These are phyloP conservation scores for Xylaria multiplex DNA, from an alignment of 2,329 filamentous ascomycete genomes.

Conservation along the genomic window DNA sequence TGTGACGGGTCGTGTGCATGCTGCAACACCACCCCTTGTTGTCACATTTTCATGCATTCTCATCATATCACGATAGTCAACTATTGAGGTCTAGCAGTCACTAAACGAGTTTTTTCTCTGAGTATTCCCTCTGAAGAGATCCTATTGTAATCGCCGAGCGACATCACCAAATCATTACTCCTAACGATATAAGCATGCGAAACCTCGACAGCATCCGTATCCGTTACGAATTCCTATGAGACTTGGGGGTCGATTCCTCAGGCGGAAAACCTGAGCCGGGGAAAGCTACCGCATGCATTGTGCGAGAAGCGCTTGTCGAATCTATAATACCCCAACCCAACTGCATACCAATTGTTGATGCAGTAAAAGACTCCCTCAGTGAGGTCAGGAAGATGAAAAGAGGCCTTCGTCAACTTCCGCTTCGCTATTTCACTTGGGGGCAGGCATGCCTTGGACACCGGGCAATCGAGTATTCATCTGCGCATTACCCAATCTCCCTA, in stretches of 20 bases:
- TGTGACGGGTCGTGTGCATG: conserved; percentile 6
- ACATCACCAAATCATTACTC: not conserved
- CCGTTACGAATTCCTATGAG: not conserved
- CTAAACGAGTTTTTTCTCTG: no score
- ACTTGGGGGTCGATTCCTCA: no score
- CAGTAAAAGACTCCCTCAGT: no score
- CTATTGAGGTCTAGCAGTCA: not conserved
- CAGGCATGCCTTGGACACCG: not conserved
- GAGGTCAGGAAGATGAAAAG: not conserved
- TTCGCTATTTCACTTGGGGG: not conserved
- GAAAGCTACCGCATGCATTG: no score
- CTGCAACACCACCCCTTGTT: conserved; percentile 1
- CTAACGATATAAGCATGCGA: not conserved
- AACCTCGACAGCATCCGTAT: not conserved
- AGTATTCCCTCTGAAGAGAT: no score
- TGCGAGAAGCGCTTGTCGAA: not conserved
- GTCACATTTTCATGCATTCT: not conserved
- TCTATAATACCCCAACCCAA: no score
- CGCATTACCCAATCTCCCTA: not conserved
- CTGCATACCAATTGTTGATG: not conserved
- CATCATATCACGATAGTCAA: not conserved
- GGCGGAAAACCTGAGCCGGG: no score
- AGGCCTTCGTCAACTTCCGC: not conserved
- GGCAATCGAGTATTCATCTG: no score
- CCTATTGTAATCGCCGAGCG: not conserved